phyloP scores from a whole-genome alignment of 306 rosid species.

The Senna tora region DNA sequence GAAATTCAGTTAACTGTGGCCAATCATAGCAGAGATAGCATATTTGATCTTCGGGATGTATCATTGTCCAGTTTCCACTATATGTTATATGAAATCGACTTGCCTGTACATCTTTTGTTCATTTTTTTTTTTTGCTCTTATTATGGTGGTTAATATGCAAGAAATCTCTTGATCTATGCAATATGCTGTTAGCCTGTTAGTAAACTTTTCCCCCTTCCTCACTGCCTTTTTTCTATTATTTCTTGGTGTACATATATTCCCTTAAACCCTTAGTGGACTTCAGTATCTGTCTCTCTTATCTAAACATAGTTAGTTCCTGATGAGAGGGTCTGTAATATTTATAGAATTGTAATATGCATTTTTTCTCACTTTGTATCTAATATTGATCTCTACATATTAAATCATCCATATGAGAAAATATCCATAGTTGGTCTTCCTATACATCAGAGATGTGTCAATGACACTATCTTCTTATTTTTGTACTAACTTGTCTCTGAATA shows the following conservation, averaged over 20 bases:
- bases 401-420: neutral
- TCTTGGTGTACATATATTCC: neutral
- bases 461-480: conserved; percentile 17
- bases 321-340: neutral
- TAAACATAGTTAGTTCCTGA: neutral
- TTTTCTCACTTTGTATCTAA: neutral
- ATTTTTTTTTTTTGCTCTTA: neutral
- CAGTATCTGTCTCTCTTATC: too few relatives aligned
- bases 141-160: neutral
- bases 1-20: neutral
- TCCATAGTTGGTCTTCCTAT: neutral
- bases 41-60: neutral
- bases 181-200: neutral
- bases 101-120: neutral
- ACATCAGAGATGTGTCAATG: conserved; percentile 25
- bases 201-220: neutral
- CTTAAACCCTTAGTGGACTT: neutral
- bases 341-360: neutral
- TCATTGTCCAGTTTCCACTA: neutral
- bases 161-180: neutral
- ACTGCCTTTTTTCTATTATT: neutral
- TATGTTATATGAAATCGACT: neutral
- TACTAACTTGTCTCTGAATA: conserved; percentile 37
- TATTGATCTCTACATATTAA: neutral
- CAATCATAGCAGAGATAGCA: neutral